Percentiles rank a stretch among this genome's conserved stretches.
These are phyloP conservation scores for Entomortierella chlamydospora DNA, from an alignment of 192 early-diverging fungal species.

Conservation along the genomic window DNA sequence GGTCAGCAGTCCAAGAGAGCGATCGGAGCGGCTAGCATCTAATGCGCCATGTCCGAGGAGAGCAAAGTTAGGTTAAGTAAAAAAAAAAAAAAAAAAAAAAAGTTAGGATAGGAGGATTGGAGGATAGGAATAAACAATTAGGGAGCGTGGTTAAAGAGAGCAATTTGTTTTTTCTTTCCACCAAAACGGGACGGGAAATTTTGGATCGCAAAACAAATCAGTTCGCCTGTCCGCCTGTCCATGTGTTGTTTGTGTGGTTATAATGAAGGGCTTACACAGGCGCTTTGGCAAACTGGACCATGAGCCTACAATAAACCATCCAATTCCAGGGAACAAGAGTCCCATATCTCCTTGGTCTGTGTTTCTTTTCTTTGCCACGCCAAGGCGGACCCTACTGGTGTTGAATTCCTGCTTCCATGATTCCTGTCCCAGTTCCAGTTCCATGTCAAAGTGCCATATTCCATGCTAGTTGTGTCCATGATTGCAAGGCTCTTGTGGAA, in stretches of 20 bases:
- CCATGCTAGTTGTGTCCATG: too few relatives aligned
- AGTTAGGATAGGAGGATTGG: too few relatives aligned
- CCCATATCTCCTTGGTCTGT: neutral
- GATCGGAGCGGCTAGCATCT: slow-evolving; percentile 65
- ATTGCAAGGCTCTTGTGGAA: too few relatives aligned
- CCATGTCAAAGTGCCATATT: too few relatives aligned
- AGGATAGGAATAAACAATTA: slow-evolving; percentile 27
- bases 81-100: slow-evolving; percentile 3
- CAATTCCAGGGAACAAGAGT: neutral
- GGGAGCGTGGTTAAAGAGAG: slow-evolving; percentile 12
- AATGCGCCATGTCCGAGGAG: neutral
- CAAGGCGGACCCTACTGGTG: neutral
- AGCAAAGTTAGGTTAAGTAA: neutral
- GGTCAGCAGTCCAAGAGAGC: slow-evolving; percentile 69
- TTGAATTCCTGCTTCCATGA: neutral
- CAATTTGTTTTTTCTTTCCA: slow-evolving; percentile 14
- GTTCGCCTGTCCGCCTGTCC: neutral
- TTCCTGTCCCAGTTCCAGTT: too few relatives aligned
- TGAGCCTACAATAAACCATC: too few relatives aligned
- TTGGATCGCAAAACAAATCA: slow-evolving; percentile 2
- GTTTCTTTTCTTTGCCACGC: neutral
- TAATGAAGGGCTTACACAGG: neutral
- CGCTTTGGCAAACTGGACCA: neutral
- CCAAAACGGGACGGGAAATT: slow-evolving; percentile 39
- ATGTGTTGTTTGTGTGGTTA: slow-evolving; percentile 8